These are phyloP conservation scores for Seiridium unicorne DNA, from an alignment of 2,329 filamentous ascomycete species.

Conservation along the genomic window DNA sequence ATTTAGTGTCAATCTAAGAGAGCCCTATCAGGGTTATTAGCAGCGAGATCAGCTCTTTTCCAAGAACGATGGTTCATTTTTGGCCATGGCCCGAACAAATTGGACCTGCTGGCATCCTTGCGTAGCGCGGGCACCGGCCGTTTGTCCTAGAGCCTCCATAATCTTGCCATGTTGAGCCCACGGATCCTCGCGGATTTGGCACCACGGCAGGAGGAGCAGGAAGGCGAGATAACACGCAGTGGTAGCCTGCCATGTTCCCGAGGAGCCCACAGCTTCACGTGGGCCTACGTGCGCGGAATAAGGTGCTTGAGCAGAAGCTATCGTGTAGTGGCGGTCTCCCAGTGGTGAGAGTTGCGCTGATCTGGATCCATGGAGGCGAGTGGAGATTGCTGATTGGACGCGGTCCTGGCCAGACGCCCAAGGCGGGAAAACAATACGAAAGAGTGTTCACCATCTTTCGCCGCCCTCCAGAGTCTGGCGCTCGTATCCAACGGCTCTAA, in stretches of 20 bases:
- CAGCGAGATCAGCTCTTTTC: neutral
- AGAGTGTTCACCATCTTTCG: neutral
- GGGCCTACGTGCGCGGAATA: too few relatives aligned
- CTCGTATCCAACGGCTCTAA: slow-evolving; percentile 7
- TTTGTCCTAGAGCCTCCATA: neutral
- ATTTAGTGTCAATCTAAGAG: neutral
- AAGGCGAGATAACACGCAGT: neutral
- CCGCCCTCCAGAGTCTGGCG: neutral
- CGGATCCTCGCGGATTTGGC: neutral
- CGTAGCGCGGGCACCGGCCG: neutral
- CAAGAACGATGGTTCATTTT: neutral
- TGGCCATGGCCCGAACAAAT: neutral
- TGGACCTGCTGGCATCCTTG: slow-evolving; percentile 4
- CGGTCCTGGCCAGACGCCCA: neutral
- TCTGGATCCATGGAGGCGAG: neutral
- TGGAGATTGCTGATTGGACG: neutral
- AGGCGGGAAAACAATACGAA: neutral
- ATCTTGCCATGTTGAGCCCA: neutral
- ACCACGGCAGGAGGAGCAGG: neutral
- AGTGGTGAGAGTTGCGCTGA: neutral
- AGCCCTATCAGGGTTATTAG: neutral
- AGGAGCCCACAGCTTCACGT: neutral
- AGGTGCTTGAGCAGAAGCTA: neutral
- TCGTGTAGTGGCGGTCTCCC: neutral
- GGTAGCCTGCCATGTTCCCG: neutral